Evolutionary conservation across 1,139 yeast genomes (phyloP), one percentile per base, ranked within the genome.

Genomic region (Geotrichum australiense): DNA sequence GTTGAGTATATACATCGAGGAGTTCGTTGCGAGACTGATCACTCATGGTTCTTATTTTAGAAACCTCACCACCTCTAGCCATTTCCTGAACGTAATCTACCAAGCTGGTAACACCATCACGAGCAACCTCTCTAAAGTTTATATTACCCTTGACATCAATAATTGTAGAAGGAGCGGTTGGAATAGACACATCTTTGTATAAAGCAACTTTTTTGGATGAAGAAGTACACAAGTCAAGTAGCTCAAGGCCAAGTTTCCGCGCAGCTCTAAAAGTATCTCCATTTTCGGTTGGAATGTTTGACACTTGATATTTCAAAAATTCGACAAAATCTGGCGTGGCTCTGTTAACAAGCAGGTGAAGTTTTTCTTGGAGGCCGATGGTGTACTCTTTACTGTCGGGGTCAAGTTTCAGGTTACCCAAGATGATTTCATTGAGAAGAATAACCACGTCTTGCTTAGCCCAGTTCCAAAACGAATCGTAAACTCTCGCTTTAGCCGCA

Each of bases 381-480:
- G n/a, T n/a, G n/a, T n/a, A 94, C 50, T 94, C 87, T 69, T 91
- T 96, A 64, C 98, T 80, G 63, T 91, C 97, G 5, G 28, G 14
- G 52, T 91, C 82, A 47, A 86, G 80, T 37, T 80, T 78, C 55
- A 91, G 74, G 52, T 84, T 81, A 61, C 98, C 98, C 63, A 91
- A 93, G 57, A 91, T 86, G 57, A 91, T 87, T 66, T 91, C 96
- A 62, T 76, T 91, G 69, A 85, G 91, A 87, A 91, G 81, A 40
- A 89, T 79, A 54, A 91, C 70, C 48, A 93, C 84, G 63, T 93
- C 96, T 70, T 91, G 98, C 67, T 96, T 84, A 34, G 97, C 96
- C 98, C 98, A 91, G 66, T 93, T 93, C 98, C 98, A 91, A 66
- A 89, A 87, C 21, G 96, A 87, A 65, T 91, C 97, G 65, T 91